Conservation (phyloP, 1,284 basidiomycete genomes). For the Peniophora sp. region DNA sequence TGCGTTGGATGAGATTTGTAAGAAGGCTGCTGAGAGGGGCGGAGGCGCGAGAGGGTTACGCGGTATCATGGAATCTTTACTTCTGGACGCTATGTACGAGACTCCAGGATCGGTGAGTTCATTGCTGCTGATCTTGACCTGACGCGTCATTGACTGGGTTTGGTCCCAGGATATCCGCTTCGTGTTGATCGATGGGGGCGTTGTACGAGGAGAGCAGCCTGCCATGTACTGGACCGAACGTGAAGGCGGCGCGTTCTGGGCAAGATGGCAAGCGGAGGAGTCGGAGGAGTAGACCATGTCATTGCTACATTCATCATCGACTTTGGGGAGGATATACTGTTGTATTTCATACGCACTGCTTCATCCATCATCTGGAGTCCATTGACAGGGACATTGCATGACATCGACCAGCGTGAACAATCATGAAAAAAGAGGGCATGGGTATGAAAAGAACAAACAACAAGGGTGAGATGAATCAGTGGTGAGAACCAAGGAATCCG, state of each 20-base stretch:
- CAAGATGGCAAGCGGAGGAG: constrained; percentile 49
- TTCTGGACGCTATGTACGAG: constrained; percentile 88
- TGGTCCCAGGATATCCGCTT: constrained; percentile 43
- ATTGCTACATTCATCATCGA: not conserved
- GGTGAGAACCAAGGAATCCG: too few relatives aligned
- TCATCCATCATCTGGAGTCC: not conserved
- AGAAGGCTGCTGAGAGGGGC: constrained; percentile 69
- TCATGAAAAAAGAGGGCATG: too few relatives aligned
- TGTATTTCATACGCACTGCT: too few relatives aligned
- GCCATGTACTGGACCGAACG: constrained; percentile 57
- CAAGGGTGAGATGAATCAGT: too few relatives aligned
- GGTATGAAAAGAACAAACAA: too few relatives aligned
- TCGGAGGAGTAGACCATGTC: constrained; percentile 11
- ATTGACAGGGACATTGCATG: too few relatives aligned
- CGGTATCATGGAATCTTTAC: constrained; percentile 78
- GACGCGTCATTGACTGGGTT: not conserved
- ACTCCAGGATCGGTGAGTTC: constrained; percentile 55
- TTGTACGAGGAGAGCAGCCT: constrained; percentile 39
- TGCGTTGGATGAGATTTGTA: constrained; percentile 72
- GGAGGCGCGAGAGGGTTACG: constrained; percentile 87
- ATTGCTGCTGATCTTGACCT: constrained; percentile 8
- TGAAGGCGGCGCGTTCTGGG: constrained; percentile 45
- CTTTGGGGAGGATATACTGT: not conserved
- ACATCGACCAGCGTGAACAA: too few relatives aligned
- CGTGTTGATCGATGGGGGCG: constrained; percentile 50